These are phyloP conservation scores for Thermothielavioides terrestris DNA, from an alignment of 495 filamentous ascomycete species.

Conservation along the genomic window DNA sequence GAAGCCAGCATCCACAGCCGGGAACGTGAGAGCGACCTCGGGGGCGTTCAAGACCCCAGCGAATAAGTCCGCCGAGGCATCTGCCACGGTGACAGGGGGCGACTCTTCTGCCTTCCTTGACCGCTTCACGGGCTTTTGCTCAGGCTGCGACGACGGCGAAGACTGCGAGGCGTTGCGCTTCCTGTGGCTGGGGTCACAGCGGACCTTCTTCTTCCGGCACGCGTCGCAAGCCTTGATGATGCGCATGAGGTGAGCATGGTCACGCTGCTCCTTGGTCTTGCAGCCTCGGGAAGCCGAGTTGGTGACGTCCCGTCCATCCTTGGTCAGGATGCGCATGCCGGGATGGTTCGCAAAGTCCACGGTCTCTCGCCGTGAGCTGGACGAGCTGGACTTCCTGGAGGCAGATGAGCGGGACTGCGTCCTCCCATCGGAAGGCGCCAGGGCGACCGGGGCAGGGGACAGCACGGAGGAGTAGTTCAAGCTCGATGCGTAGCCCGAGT, in stretches of 20 bases:
- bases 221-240: slow-evolving; percentile 51
- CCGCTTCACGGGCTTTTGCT: slow-evolving; percentile 31
- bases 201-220: slow-evolving; percentile 48
- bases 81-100: slow-evolving; percentile 12
- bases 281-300: slow-evolving; percentile 47
- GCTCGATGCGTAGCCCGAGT: slow-evolving; percentile 37
- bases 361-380: slow-evolving; percentile 21
- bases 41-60: slow-evolving; percentile 7
- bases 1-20: slow-evolving; percentile 7
- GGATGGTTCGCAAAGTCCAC: slow-evolving; percentile 41
- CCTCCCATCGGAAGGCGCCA: slow-evolving; percentile 12
- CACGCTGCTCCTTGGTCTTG: slow-evolving; percentile 54
- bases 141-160: slow-evolving; percentile 25
- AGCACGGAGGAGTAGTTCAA: slow-evolving; percentile 37
- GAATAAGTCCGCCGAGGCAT: slow-evolving; percentile 7
- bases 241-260: slow-evolving; percentile 50
- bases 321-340: slow-evolving; percentile 52
- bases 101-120: slow-evolving; percentile 28
- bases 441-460: slow-evolving; percentile 20
- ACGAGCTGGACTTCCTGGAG: slow-evolving; percentile 18
- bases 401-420: slow-evolving; percentile 11
- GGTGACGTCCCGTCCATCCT: slow-evolving; percentile 48
- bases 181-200: slow-evolving; percentile 44
- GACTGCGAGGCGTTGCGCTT: slow-evolving; percentile 30
- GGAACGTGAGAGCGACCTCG: slow-evolving; percentile 14